These are phyloP conservation scores for Knoxia roxburghii DNA, from an alignment of 257 asterid species.

Conservation along the genomic window DNA sequence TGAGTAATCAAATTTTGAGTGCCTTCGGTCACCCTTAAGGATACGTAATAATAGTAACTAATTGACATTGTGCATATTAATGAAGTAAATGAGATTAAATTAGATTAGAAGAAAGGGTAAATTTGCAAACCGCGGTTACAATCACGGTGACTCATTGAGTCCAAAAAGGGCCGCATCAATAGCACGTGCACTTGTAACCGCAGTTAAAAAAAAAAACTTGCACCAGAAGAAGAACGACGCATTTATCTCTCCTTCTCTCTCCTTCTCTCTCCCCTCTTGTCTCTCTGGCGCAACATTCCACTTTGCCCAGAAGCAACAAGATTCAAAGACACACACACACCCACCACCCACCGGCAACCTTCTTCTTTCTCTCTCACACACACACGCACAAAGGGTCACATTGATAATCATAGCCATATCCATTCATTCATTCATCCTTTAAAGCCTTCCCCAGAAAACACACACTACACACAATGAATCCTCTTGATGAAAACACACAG, in stretches of 20 bases:
- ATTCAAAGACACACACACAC: not conserved
- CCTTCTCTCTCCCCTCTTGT: not conserved
- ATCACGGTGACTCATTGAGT: too few relatives aligned
- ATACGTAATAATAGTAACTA: too few relatives aligned
- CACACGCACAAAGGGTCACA: not conserved
- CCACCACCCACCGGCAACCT: not conserved
- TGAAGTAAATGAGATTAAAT: too few relatives aligned
- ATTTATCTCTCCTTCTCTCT: not conserved
- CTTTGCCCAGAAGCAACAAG: constrained; percentile 3
- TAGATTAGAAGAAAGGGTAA: too few relatives aligned
- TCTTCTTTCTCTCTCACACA: not conserved
- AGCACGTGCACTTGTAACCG: constrained; percentile 14
- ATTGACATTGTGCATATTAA: too few relatives aligned
- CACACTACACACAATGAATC: not conserved
- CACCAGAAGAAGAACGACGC: not conserved
- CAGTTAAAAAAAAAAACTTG: constrained; percentile 9
- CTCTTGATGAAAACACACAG: not conserved
- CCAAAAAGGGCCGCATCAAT: too few relatives aligned
- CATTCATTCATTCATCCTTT: constrained; percentile 4
- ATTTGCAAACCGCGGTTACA: too few relatives aligned
- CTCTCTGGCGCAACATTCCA: constrained; percentile 10
- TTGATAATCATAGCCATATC: too few relatives aligned
- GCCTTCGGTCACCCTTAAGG: too few relatives aligned
- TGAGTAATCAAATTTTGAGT: too few relatives aligned
- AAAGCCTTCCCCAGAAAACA: not conserved